A percentile compares a stretch with the other conserved stretches of the same genome.
Conservation (phyloP, 1,139 yeast genomes). For the Protomyces arabidopsidicola region DNA sequence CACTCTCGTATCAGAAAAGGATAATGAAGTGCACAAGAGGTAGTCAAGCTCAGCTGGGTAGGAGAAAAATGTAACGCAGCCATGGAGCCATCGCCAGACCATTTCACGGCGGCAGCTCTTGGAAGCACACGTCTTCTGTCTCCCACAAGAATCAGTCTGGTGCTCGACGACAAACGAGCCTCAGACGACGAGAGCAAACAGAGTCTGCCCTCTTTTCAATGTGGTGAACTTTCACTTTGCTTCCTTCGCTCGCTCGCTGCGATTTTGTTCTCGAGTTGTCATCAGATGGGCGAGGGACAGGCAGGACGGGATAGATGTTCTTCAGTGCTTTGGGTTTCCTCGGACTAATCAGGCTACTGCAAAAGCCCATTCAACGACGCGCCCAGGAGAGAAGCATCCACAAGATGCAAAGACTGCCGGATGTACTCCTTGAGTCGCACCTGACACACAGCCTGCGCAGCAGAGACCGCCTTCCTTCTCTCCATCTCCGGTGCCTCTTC, state of each 20-base stretch:
- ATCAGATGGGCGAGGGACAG: background rate
- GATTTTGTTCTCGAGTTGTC: background rate
- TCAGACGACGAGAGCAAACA: background rate
- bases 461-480: slow-evolving; percentile 11
- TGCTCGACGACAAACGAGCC: background rate
- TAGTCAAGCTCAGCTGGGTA: background rate
- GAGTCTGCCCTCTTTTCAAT: background rate
- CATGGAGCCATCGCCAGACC: background rate
- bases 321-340: too few species aligned
- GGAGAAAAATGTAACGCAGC: background rate
- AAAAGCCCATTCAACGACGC: slow-evolving; percentile 4
- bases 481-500: slow-evolving; percentile 19
- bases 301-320: too few species aligned
- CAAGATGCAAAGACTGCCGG: background rate
- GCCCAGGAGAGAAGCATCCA: slow-evolving; percentile 2
- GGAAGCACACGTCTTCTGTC: background rate
- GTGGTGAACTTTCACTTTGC: background rate
- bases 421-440: slow-evolving; percentile 7
- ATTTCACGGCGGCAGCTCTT: background rate
- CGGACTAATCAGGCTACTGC: background rate
- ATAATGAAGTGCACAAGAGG: background rate
- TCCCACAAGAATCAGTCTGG: background rate
- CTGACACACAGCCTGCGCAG: slow-evolving; percentile 3
- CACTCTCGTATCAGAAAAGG: background rate
- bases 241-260: background rate